A percentile compares a stretch with the other conserved stretches of the same genome.
phyloP scores from a whole-genome alignment of 805 yeast genomes.

The Kodamaea jinghongensis region DNA sequence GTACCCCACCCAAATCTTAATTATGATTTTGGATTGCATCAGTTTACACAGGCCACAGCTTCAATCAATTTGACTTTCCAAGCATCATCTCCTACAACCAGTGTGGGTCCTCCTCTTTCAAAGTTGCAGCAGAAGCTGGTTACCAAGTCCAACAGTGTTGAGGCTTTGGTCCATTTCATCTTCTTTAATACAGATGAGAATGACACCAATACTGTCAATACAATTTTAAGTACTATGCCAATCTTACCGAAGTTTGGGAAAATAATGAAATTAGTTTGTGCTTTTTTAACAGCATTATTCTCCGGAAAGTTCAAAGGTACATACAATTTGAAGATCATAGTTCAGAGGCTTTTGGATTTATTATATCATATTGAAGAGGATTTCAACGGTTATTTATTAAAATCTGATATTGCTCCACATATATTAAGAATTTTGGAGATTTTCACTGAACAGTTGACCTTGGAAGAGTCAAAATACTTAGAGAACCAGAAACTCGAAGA shows the following conservation, averaged over 20 bases:
- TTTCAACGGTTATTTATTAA: slow-evolving; percentile 69
- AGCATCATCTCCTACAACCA: slow-evolving; percentile 4
- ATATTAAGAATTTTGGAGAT: slow-evolving; percentile 50
- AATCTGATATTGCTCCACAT: slow-evolving; percentile 57
- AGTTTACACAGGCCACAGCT: slow-evolving; percentile 18
- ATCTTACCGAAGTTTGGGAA: slow-evolving; percentile 33
- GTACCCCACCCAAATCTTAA: slow-evolving; percentile 38
- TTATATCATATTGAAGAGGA: slow-evolving; percentile 55
- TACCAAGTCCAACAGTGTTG: slow-evolving; percentile 37
- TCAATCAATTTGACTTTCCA: slow-evolving; percentile 10
- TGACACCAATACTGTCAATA: slow-evolving; percentile 14
- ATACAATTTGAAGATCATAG: slow-evolving; percentile 27
- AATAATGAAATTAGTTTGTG: slow-evolving; percentile 21
- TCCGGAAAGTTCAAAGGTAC: slow-evolving; percentile 24
- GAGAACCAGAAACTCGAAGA: slow-evolving; percentile 6
- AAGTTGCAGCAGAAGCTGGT: slow-evolving; percentile 1
- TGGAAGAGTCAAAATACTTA: slow-evolving; percentile 1
- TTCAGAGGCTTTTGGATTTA: slow-evolving; percentile 51
- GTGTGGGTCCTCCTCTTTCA: not conserved
- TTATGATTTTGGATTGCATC: slow-evolving; percentile 44
- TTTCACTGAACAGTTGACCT: slow-evolving; percentile 36
- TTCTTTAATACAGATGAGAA: slow-evolving; percentile 30
- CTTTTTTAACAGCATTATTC: slow-evolving; percentile 19
- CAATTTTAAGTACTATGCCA: slow-evolving; percentile 29
- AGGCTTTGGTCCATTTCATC: slow-evolving; percentile 74